Evolutionary conservation across 2,329 filamentous ascomycete species (phyloP).

Genomic region (Trichophyton benhamiae): DNA sequence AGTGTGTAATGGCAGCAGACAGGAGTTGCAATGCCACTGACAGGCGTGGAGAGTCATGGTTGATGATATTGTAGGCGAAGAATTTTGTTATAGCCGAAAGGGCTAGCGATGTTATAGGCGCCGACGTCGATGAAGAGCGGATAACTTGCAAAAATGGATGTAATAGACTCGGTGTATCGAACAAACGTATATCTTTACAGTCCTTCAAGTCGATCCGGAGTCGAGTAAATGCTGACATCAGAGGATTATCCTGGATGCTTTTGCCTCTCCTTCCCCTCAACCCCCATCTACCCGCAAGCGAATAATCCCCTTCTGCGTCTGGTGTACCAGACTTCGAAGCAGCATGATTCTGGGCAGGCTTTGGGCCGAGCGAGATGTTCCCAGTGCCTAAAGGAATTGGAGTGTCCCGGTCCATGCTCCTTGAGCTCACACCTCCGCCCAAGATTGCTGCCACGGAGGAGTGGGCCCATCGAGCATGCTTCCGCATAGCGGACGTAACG

Average conservation of each 20-base stretch:
- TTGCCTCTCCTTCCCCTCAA: constrained; percentile 88
- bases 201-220: constrained; percentile 76
- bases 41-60: constrained; percentile 70
- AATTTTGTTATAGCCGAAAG: constrained; percentile 92
- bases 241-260: constrained; percentile 92
- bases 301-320: constrained; percentile 25
- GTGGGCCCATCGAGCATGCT: constrained; percentile 89
- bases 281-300: constrained; percentile 74
- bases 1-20: constrained; percentile 91
- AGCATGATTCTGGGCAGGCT: constrained; percentile 13
- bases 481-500: constrained; percentile 95
- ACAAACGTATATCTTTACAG: constrained; percentile 77
- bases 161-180: constrained; percentile 79
- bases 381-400: constrained; percentile 28
- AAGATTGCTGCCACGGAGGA: constrained; percentile 93
- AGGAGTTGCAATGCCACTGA: constrained; percentile 86
- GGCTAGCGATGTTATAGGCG: constrained; percentile 88
- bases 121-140: constrained; percentile 87
- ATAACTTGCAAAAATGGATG: constrained; percentile 95
- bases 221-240: constrained; percentile 89
- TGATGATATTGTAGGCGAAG: constrained; percentile 86
- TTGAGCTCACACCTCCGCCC: constrained; percentile 50
- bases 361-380: constrained; percentile 15
- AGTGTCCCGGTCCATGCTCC: constrained; percentile 33
- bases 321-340: constrained; percentile 15